These are phyloP conservation scores for Chalaropsis ovoidea DNA, from an alignment of 2,329 filamentous ascomycete genomes.

Conservation along the genomic window DNA sequence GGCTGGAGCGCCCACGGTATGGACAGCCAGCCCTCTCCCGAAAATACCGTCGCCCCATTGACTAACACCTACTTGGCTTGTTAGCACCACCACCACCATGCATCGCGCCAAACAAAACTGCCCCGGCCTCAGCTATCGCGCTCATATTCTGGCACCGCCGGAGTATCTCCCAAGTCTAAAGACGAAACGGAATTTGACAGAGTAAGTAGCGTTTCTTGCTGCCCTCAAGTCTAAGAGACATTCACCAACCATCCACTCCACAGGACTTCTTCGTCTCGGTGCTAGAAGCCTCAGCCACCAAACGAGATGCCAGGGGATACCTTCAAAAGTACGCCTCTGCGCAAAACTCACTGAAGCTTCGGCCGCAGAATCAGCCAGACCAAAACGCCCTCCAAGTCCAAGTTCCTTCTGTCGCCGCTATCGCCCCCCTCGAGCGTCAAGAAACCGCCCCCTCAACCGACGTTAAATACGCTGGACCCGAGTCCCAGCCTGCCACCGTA, in stretches of 20 bases:
- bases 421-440: background rate
- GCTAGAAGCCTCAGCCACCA: constrained; percentile 79
- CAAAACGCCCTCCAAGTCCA: constrained; percentile 25
- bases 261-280: constrained; percentile 81
- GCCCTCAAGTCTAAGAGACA: background rate
- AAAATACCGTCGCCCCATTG: background rate
- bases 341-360: constrained; percentile 18
- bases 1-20: background rate
- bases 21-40: background rate
- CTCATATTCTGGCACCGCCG: constrained; percentile 24
- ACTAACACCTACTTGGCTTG: background rate
- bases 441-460: constrained; percentile 3
- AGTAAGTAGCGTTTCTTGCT: constrained; percentile 9
- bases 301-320: constrained; percentile 84
- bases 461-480: constrained; percentile 19
- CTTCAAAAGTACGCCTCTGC: constrained; percentile 63
- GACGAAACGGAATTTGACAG: constrained; percentile 25
- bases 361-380: constrained; percentile 11
- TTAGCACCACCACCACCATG: background rate
- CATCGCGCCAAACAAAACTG: background rate
- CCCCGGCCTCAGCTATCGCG: background rate
- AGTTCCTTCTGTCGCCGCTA: background rate
- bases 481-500: constrained; percentile 19
- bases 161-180: constrained; percentile 20
- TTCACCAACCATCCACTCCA: background rate